Evolutionary conservation across 495 filamentous ascomycete genomes (phyloP).

Genomic region (Trichocladium antarcticum): DNA sequence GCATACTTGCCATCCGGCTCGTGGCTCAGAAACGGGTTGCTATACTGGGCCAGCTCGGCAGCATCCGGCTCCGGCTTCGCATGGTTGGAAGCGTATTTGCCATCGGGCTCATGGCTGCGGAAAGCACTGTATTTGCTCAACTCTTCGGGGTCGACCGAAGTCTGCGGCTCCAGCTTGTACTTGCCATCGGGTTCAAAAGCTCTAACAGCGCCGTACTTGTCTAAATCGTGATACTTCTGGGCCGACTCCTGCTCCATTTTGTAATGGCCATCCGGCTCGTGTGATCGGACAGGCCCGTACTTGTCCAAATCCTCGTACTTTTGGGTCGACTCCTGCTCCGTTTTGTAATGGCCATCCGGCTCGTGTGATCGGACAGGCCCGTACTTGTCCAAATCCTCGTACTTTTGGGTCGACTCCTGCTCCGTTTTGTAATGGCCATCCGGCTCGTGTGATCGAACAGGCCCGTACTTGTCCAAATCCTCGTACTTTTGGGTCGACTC

Average conservation of each 20-base stretch:
- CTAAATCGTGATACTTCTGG: conserved; percentile 11
- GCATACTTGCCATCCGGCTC: conserved; percentile 28
- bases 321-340: not conserved
- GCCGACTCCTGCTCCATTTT: conserved; percentile 1
- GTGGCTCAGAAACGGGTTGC: conserved; percentile 23
- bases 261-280: no score
- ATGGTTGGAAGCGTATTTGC: conserved; percentile 10
- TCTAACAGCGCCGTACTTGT: conserved; percentile 12
- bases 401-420: not conserved
- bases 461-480: conserved; percentile 10
- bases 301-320: not conserved
- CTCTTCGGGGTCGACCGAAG: not conserved
- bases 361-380: not conserved
- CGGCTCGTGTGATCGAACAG: conserved; percentile 12
- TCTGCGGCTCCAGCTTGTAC: conserved; percentile 5
- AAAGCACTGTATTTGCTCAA: conserved; percentile 6
- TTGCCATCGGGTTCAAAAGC: conserved; percentile 21
- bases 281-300: not conserved
- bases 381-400: conserved; percentile 8
- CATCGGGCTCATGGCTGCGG: conserved; percentile 13
- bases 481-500: not conserved
- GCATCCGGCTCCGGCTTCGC: conserved; percentile 1
- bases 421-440: conserved; percentile 18
- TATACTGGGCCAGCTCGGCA: conserved; percentile 22
- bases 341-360: conserved; percentile 2